Conservation (phyloP, 1,284 basidiomycete genomes). For the Sphaerobolus stellatus region DNA sequence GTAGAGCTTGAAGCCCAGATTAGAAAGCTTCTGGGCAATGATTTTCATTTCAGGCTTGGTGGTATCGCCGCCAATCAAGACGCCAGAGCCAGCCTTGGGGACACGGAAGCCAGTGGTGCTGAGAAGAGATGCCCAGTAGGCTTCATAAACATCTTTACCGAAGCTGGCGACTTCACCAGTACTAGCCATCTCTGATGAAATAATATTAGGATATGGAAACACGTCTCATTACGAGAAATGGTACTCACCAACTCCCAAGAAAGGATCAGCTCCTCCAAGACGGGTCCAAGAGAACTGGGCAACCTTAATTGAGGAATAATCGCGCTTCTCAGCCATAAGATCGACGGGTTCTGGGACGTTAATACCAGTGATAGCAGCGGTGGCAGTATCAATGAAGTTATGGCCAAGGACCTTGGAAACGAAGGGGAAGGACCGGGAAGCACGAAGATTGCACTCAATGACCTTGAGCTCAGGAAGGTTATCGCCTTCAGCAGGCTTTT, state of each 20-base stretch:
- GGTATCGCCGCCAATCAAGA: constrained; percentile 86
- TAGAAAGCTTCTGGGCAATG: constrained; percentile 74
- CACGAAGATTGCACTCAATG: constrained; percentile 98
- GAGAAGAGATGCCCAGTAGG: constrained; percentile 91
- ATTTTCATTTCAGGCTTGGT: constrained; percentile 77
- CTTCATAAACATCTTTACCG: constrained; percentile 91
- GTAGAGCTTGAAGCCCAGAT: constrained; percentile 90
- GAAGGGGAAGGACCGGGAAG: constrained; percentile 98
- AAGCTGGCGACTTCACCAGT: constrained; percentile 99
- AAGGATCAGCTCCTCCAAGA: constrained; percentile 91
- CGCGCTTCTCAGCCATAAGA: constrained; percentile 85
- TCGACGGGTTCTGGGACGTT: constrained; percentile 94
- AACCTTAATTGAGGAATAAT: constrained; percentile 97
- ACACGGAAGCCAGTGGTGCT: constrained; percentile 92
- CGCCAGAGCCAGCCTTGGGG: constrained; percentile 76
- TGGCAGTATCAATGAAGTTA: constrained; percentile 97
- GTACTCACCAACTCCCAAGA: constrained; percentile 88
- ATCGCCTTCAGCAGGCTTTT: constrained; percentile 67
- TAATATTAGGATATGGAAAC: constrained; percentile 3
- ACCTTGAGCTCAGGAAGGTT: constrained; percentile 84
- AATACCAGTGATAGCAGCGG: constrained; percentile 86
- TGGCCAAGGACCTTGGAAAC: constrained; percentile 96
- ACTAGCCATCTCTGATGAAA: constrained; percentile 86
- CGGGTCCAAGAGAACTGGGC: constrained; percentile 99
- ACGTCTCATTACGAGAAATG: constrained; percentile 6